A percentile compares a stretch with the other conserved stretches of the same genome.
These are phyloP conservation scores for Tephrocybe sp. DNA, from an alignment of 768 basidiomycete genomes.

Conservation along the genomic window DNA sequence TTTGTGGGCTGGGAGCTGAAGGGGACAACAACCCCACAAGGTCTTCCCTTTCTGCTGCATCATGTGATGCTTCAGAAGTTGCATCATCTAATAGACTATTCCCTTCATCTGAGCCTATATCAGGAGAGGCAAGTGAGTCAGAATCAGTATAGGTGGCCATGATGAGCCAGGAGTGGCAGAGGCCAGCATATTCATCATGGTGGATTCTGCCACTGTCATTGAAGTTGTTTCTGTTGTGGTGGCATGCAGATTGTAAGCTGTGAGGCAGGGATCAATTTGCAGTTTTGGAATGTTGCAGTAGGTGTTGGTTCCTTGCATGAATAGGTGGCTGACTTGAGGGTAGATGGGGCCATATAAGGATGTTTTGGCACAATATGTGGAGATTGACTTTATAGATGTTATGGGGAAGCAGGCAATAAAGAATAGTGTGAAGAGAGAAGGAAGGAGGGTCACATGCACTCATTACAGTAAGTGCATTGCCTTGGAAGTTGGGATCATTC, in stretches of 20 bases:
- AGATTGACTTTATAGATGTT: conserved; percentile 89
- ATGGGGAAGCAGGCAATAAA: conserved; percentile 82
- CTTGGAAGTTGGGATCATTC: no score
- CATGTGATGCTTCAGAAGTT: conserved; percentile 52
- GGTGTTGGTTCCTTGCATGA: conserved; percentile 26
- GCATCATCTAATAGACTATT: conserved; percentile 34
- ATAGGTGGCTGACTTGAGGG: conserved; percentile 18
- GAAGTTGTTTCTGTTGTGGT: no score
- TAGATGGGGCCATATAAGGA: conserved; percentile 60
- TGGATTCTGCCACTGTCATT: no score
- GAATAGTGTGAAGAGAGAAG: no score
- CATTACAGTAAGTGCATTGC: no score
- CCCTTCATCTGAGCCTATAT: conserved; percentile 18
- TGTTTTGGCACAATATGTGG: conserved; percentile 64
- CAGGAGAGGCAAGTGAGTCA: conserved; percentile 18
- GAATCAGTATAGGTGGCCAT: conserved; percentile 6
- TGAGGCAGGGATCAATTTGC: conserved; percentile 93
- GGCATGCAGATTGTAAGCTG: conserved; percentile 91
- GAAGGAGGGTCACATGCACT: no score
- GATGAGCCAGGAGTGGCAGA: no score
- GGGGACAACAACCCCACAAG: conserved; percentile 55
- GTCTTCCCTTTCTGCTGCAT: conserved; percentile 63
- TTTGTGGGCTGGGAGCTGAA: conserved; percentile 43
- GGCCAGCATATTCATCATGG: no score
- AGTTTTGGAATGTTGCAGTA: conserved; percentile 91